phyloP scores from a whole-genome alignment of 345 rosid species.

The Sisymbrium altissimum region DNA sequence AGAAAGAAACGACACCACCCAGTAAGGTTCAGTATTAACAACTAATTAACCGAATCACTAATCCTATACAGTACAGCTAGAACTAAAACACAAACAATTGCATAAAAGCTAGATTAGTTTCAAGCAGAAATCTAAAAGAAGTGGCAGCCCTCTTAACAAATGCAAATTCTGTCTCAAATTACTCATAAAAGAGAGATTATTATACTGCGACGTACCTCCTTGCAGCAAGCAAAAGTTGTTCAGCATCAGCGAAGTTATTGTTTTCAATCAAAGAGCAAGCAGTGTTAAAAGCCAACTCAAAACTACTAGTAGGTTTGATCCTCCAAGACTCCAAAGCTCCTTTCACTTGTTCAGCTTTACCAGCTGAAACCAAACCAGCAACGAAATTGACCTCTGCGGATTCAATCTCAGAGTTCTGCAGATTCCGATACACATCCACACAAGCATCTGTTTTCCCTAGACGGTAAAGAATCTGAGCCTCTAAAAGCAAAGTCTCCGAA shows the following conservation, averaged over 20 bases:
- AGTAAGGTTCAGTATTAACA: neutral
- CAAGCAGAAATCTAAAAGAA: too few relatives aligned
- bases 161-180: too few relatives aligned
- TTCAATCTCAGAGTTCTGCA: slow-evolving; percentile 55
- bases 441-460: slow-evolving; percentile 70
- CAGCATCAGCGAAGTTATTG: slow-evolving; percentile 64
- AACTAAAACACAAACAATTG: neutral
- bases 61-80: neutral
- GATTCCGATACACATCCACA: slow-evolving; percentile 58
- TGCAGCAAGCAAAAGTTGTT: slow-evolving; percentile 76
- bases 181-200: neutral
- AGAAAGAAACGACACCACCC: neutral
- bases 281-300: slow-evolving; percentile 81
- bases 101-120: neutral
- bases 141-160: too few relatives aligned
- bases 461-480: slow-evolving; percentile 85
- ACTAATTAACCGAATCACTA: neutral
- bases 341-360: slow-evolving; percentile 73
- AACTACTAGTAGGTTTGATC: slow-evolving; percentile 69
- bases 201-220: slow-evolving; percentile 51
- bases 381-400: slow-evolving; percentile 61
- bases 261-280: slow-evolving; percentile 84
- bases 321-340: slow-evolving; percentile 56
- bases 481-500: slow-evolving; percentile 58
- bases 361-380: slow-evolving; percentile 75